Percentiles rank a stretch among this genome's conserved stretches.
Evolutionary conservation across 2,329 filamentous ascomycete genomes (phyloP).

Genomic region (Alternaria solani): DNA sequence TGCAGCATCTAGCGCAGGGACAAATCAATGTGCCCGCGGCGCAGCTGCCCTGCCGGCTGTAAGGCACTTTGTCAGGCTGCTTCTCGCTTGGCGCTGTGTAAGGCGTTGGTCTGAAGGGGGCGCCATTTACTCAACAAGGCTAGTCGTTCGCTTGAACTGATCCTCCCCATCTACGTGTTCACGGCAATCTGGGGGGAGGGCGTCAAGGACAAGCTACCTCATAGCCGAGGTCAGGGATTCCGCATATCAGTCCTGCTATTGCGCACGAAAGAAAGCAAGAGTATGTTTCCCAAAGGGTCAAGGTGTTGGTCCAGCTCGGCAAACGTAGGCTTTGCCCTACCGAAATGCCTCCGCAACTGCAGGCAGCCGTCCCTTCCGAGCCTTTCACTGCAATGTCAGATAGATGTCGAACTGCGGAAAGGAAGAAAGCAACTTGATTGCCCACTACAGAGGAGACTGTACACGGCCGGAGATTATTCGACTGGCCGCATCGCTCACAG

Average conservation of each 20-base stretch:
- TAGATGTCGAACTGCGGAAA: background rate
- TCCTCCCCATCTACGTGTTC: background rate
- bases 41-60: slow-evolving; percentile 26
- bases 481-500: slow-evolving; percentile 22
- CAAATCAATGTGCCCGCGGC: slow-evolving; percentile 25
- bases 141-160: slow-evolving; percentile 17
- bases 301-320: slow-evolving; percentile 16
- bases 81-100: slow-evolving; percentile 28
- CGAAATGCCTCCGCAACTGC: background rate
- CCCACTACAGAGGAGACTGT: background rate
- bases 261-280: background rate
- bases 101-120: slow-evolving; percentile 15
- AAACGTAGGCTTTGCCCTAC: slow-evolving; percentile 18
- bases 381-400: background rate
- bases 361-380: slow-evolving; percentile 5
- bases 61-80: slow-evolving; percentile 34
- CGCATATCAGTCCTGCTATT: background rate
- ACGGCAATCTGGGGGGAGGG: slow-evolving; percentile 8
- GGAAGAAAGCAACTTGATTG: background rate
- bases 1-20: slow-evolving; percentile 22
- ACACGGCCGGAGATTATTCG: slow-evolving; percentile 4
- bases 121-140: slow-evolving; percentile 10
- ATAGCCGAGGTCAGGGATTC: slow-evolving; percentile 15
- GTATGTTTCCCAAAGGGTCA: background rate
- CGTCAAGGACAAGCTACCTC: slow-evolving; percentile 4